Percentiles rank a stretch among this genome's conserved stretches.
phyloP scores from a whole-genome alignment of 2,329 filamentous ascomycete genomes.

The Penicillium sp. region DNA sequence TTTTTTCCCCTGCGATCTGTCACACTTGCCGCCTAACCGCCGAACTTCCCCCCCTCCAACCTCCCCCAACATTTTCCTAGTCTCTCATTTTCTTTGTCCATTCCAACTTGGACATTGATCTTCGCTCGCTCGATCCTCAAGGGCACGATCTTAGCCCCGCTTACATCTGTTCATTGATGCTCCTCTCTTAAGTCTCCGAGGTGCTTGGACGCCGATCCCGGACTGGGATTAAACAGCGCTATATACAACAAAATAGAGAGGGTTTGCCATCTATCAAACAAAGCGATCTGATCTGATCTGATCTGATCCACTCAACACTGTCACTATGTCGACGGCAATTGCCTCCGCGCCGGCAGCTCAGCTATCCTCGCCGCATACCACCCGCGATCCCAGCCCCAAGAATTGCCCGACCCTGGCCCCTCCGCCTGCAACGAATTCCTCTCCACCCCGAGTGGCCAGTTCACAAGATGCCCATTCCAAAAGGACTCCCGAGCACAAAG shows the following conservation, averaged over 20 bases:
- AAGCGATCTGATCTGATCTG: not conserved
- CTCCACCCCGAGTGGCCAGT: slow-evolving; percentile 34
- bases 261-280: not conserved
- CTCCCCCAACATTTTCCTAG: not conserved
- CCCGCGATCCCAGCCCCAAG: slow-evolving; percentile 47
- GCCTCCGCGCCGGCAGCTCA: slow-evolving; percentile 46
- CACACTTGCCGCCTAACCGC: slow-evolving; percentile 13
- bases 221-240: not conserved
- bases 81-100: not conserved
- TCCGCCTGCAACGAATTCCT: slow-evolving; percentile 33
- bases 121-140: not conserved
- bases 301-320: not conserved
- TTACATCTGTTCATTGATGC: slow-evolving; percentile 7
- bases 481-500: slow-evolving; percentile 39
- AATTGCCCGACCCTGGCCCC: slow-evolving; percentile 45
- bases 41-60: not conserved
- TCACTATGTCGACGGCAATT: slow-evolving; percentile 51
- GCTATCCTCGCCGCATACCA: slow-evolving; percentile 45
- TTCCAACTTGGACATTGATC: not conserved
- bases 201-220: slow-evolving; percentile 7
- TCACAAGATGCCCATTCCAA: slow-evolving; percentile 36
- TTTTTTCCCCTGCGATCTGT: slow-evolving; percentile 6
- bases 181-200: slow-evolving; percentile 3
- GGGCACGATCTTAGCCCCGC: not conserved
- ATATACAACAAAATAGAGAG: not conserved